These are phyloP conservation scores for Candida alai DNA, from an alignment of 805 yeast genomes.

Conservation along the genomic window DNA sequence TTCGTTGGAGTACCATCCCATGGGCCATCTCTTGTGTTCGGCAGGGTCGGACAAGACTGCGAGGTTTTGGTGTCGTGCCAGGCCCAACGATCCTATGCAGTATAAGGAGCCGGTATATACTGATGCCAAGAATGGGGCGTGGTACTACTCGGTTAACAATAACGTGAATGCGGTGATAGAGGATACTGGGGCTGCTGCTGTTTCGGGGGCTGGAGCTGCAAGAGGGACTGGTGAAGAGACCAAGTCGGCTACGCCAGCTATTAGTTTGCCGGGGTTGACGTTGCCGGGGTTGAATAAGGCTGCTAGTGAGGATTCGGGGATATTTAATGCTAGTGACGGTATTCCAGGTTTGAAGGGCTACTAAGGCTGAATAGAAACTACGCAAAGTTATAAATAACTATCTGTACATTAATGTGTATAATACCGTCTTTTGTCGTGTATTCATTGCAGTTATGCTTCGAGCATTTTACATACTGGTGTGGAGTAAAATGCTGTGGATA, in stretches of 20 bases:
- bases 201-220: conserved; percentile 2
- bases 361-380: too few species aligned
- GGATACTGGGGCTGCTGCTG: conserved; percentile 6
- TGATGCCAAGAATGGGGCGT: conserved; percentile 43
- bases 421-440: too few species aligned
- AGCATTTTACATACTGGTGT: too few species aligned
- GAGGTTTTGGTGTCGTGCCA: conserved; percentile 89
- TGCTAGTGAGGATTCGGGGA: conserved; percentile 7
- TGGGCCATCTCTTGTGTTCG: conserved; percentile 86
- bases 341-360: conserved; percentile 18
- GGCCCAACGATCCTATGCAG: conserved; percentile 84
- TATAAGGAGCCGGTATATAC: conserved; percentile 81
- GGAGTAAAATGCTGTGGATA: too few species aligned
- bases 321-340: conserved; percentile 8
- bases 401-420: too few species aligned
- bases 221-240: neutral
- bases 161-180: conserved; percentile 40
- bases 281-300: conserved; percentile 4
- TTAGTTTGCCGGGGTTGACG: conserved; percentile 2
- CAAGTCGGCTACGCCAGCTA: neutral
- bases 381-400: too few species aligned
- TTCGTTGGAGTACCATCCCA: conserved; percentile 86
- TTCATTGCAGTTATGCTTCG: too few species aligned
- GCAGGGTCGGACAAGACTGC: conserved; percentile 94
- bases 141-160: conserved; percentile 46